Conservation (phyloP, 2,329 filamentous ascomycete genomes). For the Cladophialophora bantiana region DNA sequence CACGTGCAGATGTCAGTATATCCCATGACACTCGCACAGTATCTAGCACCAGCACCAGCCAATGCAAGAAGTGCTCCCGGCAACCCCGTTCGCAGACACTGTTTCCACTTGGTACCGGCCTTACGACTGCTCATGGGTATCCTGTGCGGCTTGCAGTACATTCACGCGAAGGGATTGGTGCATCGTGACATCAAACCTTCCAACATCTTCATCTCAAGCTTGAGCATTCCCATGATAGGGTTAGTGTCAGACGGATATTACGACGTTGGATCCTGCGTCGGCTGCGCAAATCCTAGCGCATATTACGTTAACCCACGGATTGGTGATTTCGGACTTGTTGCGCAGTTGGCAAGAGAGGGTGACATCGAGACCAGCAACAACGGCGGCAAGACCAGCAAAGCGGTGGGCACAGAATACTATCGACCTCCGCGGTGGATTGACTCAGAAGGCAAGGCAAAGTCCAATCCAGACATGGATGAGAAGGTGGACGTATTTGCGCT, state of each 20-base stretch:
- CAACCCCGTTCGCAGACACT: conserved; percentile 56
- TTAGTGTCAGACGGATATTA: conserved; percentile 56
- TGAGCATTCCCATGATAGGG: conserved; percentile 45
- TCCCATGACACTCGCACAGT: conserved; percentile 67
- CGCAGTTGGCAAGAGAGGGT: conserved; percentile 50
- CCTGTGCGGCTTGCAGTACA: conserved; percentile 68
- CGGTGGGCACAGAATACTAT: conserved; percentile 69
- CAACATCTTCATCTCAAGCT: conserved; percentile 69
- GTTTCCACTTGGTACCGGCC: conserved; percentile 67
- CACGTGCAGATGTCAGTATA: conserved; percentile 74
- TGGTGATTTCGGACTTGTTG: conserved; percentile 72
- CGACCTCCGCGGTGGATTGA: conserved; percentile 54
- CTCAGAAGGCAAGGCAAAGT: conserved; percentile 19
- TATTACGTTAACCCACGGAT: conserved; percentile 66
- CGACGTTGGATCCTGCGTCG: conserved; percentile 36
- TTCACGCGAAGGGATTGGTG: conserved; percentile 66
- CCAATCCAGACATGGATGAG: conserved; percentile 48
- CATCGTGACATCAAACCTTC: conserved; percentile 73
- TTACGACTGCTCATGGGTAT: conserved; percentile 65
- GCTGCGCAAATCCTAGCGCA: conserved; percentile 37
- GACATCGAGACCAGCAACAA: not conserved
- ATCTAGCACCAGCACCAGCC: conserved; percentile 55
- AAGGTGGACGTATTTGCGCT: conserved; percentile 56
- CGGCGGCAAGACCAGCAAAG: conserved; percentile 45
- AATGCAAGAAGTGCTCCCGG: conserved; percentile 28